Percentiles rank a stretch among this genome's conserved stretches.
phyloP scores from a whole-genome alignment of 2,329 filamentous ascomycete species.

The Cytospora paraplurivora region DNA sequence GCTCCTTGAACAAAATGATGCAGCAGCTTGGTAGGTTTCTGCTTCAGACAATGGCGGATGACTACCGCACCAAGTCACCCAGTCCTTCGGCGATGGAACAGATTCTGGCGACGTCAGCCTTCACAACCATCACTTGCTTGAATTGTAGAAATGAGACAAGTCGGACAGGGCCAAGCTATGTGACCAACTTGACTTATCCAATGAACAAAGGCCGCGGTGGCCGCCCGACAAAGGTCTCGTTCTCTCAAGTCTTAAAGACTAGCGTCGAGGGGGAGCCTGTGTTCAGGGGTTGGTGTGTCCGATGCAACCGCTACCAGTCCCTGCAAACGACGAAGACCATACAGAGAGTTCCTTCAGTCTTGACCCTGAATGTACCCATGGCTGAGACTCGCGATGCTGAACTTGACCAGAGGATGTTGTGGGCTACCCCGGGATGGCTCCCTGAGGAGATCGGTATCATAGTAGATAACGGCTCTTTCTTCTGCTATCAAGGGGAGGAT shows the following conservation, averaged over 20 bases:
- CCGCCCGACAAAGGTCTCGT: conserved; percentile 62
- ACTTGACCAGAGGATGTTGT: conserved; percentile 75
- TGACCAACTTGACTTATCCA: conserved; percentile 86
- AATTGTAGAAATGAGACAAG: conserved; percentile 87
- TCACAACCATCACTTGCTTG: conserved; percentile 77
- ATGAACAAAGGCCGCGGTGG: conserved; percentile 50
- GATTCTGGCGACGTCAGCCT: conserved; percentile 71
- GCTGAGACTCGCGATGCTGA: conserved; percentile 44
- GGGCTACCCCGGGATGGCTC: conserved; percentile 88
- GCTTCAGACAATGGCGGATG: conserved; percentile 75
- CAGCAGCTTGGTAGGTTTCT: conserved; percentile 86
- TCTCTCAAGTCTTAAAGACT: conserved; percentile 89
- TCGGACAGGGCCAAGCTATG: conserved; percentile 74
- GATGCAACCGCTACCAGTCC: conserved; percentile 88
- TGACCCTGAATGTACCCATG: conserved; percentile 84
- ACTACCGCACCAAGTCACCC: conserved; percentile 70
- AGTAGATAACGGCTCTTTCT: conserved; percentile 86
- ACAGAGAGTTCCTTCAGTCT: conserved; percentile 76
- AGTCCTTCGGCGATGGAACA: conserved; percentile 70
- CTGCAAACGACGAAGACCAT: conserved; percentile 84
- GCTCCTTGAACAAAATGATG: conserved; percentile 76
- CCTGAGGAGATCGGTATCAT: conserved; percentile 94
- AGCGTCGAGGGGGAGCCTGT: conserved; percentile 89
- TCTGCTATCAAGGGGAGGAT: conserved; percentile 92
- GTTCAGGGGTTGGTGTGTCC: conserved; percentile 89